Conservation (phyloP, 2,329 filamentous ascomycete genomes). For the Colletotrichum lindemuthianum region DNA sequence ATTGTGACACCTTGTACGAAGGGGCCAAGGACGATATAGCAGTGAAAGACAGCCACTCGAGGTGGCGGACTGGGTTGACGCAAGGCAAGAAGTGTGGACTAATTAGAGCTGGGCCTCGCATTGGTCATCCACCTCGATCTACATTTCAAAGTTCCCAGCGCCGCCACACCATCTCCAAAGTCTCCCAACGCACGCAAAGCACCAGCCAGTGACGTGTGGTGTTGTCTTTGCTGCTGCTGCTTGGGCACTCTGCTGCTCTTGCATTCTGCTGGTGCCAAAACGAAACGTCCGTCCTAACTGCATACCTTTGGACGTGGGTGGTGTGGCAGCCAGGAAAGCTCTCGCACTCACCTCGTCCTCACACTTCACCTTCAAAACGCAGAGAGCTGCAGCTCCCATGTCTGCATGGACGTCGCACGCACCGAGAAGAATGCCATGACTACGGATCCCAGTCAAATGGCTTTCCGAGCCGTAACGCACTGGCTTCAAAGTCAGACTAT, state of each 20-base stretch:
- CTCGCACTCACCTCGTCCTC: conserved; percentile 32
- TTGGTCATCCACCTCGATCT: conserved; percentile 33
- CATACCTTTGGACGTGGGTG: too few relatives aligned
- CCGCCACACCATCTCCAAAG: conserved; percentile 35
- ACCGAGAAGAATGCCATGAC: conserved; percentile 36
- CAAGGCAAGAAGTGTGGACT: conserved; percentile 15
- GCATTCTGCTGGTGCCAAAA: too few relatives aligned
- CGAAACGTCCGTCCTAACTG: too few relatives aligned
- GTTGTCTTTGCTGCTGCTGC: too few relatives aligned
- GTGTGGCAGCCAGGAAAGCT: conserved; percentile 10
- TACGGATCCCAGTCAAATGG: conserved; percentile 36
- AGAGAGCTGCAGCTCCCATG: conserved; percentile 25
- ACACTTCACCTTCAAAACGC: conserved; percentile 18
- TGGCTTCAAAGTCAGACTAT: conserved; percentile 36
- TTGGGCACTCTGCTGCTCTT: too few relatives aligned
- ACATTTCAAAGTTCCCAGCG: conserved; percentile 30
- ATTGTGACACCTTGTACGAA: not conserved
- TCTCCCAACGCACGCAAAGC: too few relatives aligned
- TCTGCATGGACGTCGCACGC: conserved; percentile 35
- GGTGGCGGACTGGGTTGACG: conserved; percentile 13
- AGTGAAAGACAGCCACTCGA: conserved; percentile 10
- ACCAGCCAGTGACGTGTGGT: conserved; percentile 22
- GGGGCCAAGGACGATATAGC: not conserved
- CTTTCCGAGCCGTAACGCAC: conserved; percentile 36
- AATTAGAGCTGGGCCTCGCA: conserved; percentile 22